Evolutionary conservation across 73 alveolate species (phyloP), one percentile per base, ranked within the genome.

Genomic region (Strombidium stylifer): DNA sequence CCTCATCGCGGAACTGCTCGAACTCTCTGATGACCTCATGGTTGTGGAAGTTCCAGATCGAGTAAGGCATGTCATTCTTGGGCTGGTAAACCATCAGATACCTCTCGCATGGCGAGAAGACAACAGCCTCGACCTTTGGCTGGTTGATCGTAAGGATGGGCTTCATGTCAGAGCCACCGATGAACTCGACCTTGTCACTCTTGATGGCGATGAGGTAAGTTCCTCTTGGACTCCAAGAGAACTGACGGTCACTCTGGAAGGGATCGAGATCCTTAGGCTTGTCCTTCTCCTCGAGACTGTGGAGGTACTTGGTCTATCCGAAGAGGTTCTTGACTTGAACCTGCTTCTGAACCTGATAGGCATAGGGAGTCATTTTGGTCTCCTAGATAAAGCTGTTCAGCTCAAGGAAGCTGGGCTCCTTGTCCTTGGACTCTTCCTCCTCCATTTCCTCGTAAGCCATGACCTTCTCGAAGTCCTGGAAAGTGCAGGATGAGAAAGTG

Each of bases 61-160:
- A 49, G 23, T 62, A 74, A 49, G 70, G 72, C 12, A 30, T 54
- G 64, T 50, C 62, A 46, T 19, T 16, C 65, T 35, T 62, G 30
- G 61, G 66, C 10, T 69, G 55, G 46, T 62, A 74, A 6, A 80
- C 50, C 28, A 61, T 28, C 15, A 74, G 59, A 32, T 47, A 74
- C 25, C 60, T 60, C 44, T 74, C 87, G 27, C 87, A 74, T 6
- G 87, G 87, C 2, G 87, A 74, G 66, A 74, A 50, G 34, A 18
- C 50, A 6, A 54, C 72, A n/a, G 31, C 40, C 12, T 72, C 65
- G 20, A 74, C 80, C 34, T 69, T 69, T n/a, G 87, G 65, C 55
- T 74, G 73, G 10, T 42, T 48, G 19, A 74, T 48, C 23, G 74
- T 55, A 16, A 72, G 45, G 56, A 74, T 61, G 20, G 67, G 73